Base-by-base conservation (phyloP, 805 yeast species). In the Wickerhamiella dianesei region DNA sequence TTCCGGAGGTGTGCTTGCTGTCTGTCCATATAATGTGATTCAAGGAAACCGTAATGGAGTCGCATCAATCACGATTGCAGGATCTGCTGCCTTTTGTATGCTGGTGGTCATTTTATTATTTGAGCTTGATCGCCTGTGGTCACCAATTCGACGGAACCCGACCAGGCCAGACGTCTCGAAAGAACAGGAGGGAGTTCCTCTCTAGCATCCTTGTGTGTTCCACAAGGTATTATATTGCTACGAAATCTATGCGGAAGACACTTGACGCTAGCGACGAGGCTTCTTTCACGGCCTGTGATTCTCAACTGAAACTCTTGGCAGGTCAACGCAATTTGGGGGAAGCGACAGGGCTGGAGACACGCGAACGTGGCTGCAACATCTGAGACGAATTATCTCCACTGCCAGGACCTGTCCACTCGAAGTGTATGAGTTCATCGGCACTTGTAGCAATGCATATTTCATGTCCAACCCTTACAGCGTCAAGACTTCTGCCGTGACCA, bases 181-280 rank as follows among this genome's bases (percentile, higher is more conserved):
- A 43, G 92, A 82, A 49, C 78, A 75, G 54, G 95, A 88, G 61
- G 96, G 96, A 3, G 89, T 85, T 6, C 95, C 96, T 12, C 76
- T 86, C 2, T 86, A 59, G 58, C 25, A 13, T 29, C n/a, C 18
- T 37, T 63, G 47, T 67, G 9, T 20, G 36, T 18, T 37, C 13
- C 19, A 18, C 6, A 19, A 37, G 13, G 4, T 17, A 21, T 37
- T 37, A 49, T 22, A 19, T 42, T 40, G 6, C 25, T 55, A 53
- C 25, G 69, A 70, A 48, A 67, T 14, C 13, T 43, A 13, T 43
- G 6, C 37, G 18, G 18, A 22, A 14, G 40, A 32, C n/a, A n/a
- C n/a, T n/a, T n/a, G n/a, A n/a, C n/a, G n/a, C n/a, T n/a, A n/a
- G n/a, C n/a, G n/a, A n/a, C n/a, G n/a, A n/a, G n/a, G n/a, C n/a